Base-by-base conservation (phyloP, 441 rosid species). In the Croton setiger region DNA sequence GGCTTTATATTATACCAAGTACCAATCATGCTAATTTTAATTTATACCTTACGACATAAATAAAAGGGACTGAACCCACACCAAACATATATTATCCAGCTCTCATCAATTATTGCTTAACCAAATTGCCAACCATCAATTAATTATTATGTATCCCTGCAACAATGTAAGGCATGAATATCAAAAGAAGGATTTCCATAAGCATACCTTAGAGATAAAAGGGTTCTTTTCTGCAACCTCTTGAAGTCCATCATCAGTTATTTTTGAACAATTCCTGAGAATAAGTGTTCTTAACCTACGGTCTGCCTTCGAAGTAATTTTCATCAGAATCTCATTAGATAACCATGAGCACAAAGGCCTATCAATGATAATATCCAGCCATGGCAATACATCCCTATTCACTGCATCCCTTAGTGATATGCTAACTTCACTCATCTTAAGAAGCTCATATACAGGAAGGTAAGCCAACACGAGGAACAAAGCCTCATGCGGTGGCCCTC, bases 231-330 rank as follows among this genome's bases (percentile, higher is more conserved):
- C 88, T 47, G 89, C 53, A 64, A 91, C 88, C 15, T 52, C 65
- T 65, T 72, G 86, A 60, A 93, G 86, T 66, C 88, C 86, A 72
- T 82, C 84, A 71, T 89, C 93, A 27, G 91, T 85, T 63, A 91
- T 82, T 81, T 79, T 83, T 15, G 76, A 20, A 73, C 96, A 93
- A 52, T 83, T 88, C 27, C 84, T 78, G 58, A 91, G 86, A 79
- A 81, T 81, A 81, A 91, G 79, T 79, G 84, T 84, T 71, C 78
- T 86, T 78, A 91, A 73, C 60, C 76, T 80, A 11, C 90, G 86
- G 69, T 82, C 80, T 20, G 92, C 92, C 68, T 83, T 83, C 18
- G 81, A 74, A 60, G 92, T 71, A 70, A 93, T 66, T 71, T 81
- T 73, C 83, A 87, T 56, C 60, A 93, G 84, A 78, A 74, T 71